Conservation (phyloP, 306 rosid species). For the Prunus mira region DNA sequence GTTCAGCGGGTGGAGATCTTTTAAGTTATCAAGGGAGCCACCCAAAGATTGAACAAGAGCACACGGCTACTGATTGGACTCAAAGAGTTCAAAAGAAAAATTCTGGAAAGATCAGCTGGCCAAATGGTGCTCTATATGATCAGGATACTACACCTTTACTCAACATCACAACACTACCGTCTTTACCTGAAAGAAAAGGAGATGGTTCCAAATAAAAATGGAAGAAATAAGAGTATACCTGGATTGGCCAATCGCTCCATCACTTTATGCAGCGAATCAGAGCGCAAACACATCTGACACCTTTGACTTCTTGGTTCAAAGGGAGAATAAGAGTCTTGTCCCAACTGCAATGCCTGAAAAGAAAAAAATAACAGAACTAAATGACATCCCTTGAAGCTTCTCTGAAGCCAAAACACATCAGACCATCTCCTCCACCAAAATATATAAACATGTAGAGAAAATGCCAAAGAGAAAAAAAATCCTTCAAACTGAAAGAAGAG, state of each 20-base stretch:
- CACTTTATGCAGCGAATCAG: conserved; percentile 90
- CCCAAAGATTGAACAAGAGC: neutral
- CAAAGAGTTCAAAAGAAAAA: neutral
- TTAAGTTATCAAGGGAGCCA: conserved; percentile 3
- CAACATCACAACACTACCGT: neutral
- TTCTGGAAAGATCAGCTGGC: neutral
- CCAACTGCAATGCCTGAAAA: conserved; percentile 88
- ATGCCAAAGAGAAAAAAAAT: neutral
- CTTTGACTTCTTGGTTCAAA: conserved; percentile 77
- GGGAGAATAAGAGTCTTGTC: conserved; percentile 64
- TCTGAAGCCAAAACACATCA: neutral
- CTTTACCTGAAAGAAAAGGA: neutral
- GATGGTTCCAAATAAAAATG: neutral
- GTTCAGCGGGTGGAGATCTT: neutral
- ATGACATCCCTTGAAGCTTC: neutral
- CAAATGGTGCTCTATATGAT: neutral
- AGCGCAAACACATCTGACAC: conserved; percentile 95
- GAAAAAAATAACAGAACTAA: conserved; percentile 10
- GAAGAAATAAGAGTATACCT: conserved; percentile 36
- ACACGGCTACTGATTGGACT: neutral
- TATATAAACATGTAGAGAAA: neutral
- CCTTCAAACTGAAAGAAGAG: neutral
- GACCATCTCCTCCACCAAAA: neutral
- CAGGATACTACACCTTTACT: neutral
- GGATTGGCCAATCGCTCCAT: conserved; percentile 94